Evolutionary conservation across 768 basidiomycete species (phyloP).

Genomic region (Mycena chlorophos): DNA sequence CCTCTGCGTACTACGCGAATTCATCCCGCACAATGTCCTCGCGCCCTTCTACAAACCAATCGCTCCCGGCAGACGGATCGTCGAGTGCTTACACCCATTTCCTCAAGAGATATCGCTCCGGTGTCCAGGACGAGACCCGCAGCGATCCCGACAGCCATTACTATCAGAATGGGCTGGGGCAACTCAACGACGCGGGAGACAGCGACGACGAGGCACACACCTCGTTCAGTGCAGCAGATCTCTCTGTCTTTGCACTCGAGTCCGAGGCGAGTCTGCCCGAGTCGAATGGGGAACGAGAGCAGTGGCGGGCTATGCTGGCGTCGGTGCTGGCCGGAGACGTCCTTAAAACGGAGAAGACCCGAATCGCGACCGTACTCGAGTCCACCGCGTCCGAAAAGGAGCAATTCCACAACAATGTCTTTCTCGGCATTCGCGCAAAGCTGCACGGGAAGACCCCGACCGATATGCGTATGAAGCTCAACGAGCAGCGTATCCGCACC

Average conservation of each 20-base stretch:
- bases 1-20: slow-evolving; percentile 35
- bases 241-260: slow-evolving; percentile 56
- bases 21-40: slow-evolving; percentile 31
- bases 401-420: slow-evolving; percentile 68
- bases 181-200: slow-evolving; percentile 66
- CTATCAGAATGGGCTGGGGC: slow-evolving; percentile 68
- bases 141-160: slow-evolving; percentile 85
- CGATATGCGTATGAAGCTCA: slow-evolving; percentile 79
- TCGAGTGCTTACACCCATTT: slow-evolving; percentile 79
- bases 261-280: slow-evolving; percentile 65
- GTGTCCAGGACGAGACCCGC: slow-evolving; percentile 64
- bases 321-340: slow-evolving; percentile 95
- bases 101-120: slow-evolving; percentile 73
- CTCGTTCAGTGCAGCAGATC: slow-evolving; percentile 40
- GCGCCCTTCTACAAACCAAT: slow-evolving; percentile 28
- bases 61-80: slow-evolving; percentile 29
- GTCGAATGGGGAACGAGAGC: slow-evolving; percentile 73
- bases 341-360: slow-evolving; percentile 89
- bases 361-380: slow-evolving; percentile 80
- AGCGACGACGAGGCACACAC: slow-evolving; percentile 74
- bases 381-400: slow-evolving; percentile 69
- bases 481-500: slow-evolving; percentile 77
- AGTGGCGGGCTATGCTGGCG: slow-evolving; percentile 95
- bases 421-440: slow-evolving; percentile 89
- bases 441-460: slow-evolving; percentile 76